These are phyloP conservation scores for Penicillium samsonianum DNA, from an alignment of 495 filamentous ascomycete species.

Conservation along the genomic window DNA sequence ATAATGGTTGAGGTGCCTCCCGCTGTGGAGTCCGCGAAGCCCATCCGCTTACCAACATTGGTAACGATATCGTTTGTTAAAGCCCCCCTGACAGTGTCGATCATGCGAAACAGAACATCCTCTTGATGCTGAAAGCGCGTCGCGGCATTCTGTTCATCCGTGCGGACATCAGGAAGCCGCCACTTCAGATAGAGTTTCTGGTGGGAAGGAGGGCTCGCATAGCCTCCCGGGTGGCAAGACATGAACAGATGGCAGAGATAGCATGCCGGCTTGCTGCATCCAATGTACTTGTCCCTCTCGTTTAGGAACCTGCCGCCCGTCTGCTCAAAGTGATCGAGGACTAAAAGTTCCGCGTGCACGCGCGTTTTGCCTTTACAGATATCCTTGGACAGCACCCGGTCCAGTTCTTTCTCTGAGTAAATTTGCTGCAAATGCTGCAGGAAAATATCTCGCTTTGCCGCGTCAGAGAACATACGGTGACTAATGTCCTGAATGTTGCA, in stretches of 20 bases:
- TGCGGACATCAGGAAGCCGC: constrained; percentile 24
- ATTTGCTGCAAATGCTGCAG: constrained; percentile 3
- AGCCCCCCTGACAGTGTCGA: constrained; percentile 1
- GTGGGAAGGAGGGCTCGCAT: constrained; percentile 24
- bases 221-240: constrained; percentile 24
- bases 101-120: constrained; percentile 6
- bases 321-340: constrained; percentile 16
- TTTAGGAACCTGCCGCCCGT: constrained; percentile 15
- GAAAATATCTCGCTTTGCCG: constrained; percentile 1
- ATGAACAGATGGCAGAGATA: constrained; percentile 34
- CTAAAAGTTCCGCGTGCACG: constrained; percentile 17
- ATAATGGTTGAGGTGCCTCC: constrained; percentile 7
- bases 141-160: constrained; percentile 6
- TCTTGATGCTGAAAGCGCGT: constrained; percentile 9
- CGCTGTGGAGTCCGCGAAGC: constrained; percentile 6
- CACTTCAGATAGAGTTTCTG: constrained; percentile 29
- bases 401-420: constrained; percentile 1
- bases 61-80: constrained; percentile 9
- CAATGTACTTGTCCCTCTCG: constrained; percentile 27
- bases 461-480: constrained; percentile 4
- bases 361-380: constrained; percentile 3
- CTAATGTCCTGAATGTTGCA: constrained; percentile 8
- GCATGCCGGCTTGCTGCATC: constrained; percentile 35
- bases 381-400: constrained; percentile 7
- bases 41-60: constrained; percentile 5